Base-by-base conservation (phyloP, 2,329 filamentous ascomycete species). In the Pleoardoris graminearum region DNA sequence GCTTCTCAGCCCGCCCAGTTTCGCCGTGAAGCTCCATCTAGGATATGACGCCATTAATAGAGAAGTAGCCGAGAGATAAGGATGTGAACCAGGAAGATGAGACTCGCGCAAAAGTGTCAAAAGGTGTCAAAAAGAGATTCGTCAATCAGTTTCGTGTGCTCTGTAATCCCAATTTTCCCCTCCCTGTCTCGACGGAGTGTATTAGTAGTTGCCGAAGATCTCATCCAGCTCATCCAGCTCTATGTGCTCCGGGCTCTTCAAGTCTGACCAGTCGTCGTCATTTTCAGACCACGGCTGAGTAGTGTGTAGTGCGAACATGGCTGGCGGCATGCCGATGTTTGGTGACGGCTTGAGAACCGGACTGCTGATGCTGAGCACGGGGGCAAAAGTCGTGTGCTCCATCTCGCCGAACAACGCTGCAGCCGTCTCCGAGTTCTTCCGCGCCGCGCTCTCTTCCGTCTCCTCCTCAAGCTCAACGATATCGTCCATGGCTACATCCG, bases 181-280 rank as follows among this genome's bases (percentile, higher is more conserved):
- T 51, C 43, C 45, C 57, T 36, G 48, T 46, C n/a, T n/a, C n/a
- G n/a, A 29, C 27, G 27, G 35, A 32, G 33, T n/a, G 14, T 4
- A 41, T 81, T 76, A 91, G 72, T 85, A 90, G 61, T 84, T 86
- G 68, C 89, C 87, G 66, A 97, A 84, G 71, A 97, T 83, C 63
- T 89, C 85, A 68, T 97, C 93, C 21, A 97, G 85, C 79, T 99
- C 94, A 41, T 96, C 91, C 43, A 97, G 84, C 72, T 95, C 91
- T 62, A 97, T 87, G 59, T 86, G 89, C 77, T 97, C 94, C 1
- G 92, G 91, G 69, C 86, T 91, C 69, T 81, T 80, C 66, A 85
- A 73, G 53, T 84, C 82, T 35, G 59, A 60, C 66, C 63, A 70
- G 42, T 67, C 69, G 27, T 65, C 57, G 54, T 72, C 68, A 35